Base-by-base conservation (phyloP, 352 stramenopile species). In the Aphanomyces invadans region DNA sequence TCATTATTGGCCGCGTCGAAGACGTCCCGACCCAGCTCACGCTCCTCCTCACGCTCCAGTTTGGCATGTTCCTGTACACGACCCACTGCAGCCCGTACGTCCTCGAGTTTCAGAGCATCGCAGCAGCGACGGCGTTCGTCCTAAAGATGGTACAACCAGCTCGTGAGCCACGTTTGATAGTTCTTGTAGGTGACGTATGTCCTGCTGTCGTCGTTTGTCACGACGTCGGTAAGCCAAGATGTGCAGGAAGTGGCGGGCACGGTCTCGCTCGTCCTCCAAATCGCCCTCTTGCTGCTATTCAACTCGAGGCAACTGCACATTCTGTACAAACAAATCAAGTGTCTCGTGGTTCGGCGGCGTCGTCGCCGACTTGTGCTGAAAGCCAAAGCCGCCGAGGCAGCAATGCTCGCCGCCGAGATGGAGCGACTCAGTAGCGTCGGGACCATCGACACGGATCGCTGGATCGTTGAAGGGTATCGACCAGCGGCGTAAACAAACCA, bases 121-220 rank as follows among this genome's bases (percentile, higher is more conserved):
- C 79, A 70, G 81, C 81, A 28, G 79, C 79, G 17, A 80, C 76
- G 4, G 81, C 81, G 17, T 90, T 88, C 63, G 62, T 90, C n/a
- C 86, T 90, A 77, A 90, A 90, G 69, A 90, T 90, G 77, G 69
- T 42, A 42, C 7, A 15, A 42, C 7, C 36, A 42, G 7, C n/a
- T n/a, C n/a, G n/a, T n/a, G n/a, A n/a, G n/a, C n/a, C n/a, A n/a
- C n/a, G n/a, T n/a, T n/a, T n/a, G n/a, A n/a, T n/a, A n/a, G n/a
- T n/a, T n/a, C n/a, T n/a, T n/a, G n/a, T n/a, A 42, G 36, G 36
- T 88, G 60, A 90, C 81, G 42, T 90, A 90, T 66, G 81, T 79
- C 42, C 77, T 90, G n/a, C 88, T 90, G 70, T 87, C 76, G 33
- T 83, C 75, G 36, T 90, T 90, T 54, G 69, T 90, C n/a, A 87